Evolutionary conservation across 2,329 filamentous ascomycete genomes (phyloP), one percentile per base, ranked within the genome.

Genomic region (Aspergillus fructus): DNA sequence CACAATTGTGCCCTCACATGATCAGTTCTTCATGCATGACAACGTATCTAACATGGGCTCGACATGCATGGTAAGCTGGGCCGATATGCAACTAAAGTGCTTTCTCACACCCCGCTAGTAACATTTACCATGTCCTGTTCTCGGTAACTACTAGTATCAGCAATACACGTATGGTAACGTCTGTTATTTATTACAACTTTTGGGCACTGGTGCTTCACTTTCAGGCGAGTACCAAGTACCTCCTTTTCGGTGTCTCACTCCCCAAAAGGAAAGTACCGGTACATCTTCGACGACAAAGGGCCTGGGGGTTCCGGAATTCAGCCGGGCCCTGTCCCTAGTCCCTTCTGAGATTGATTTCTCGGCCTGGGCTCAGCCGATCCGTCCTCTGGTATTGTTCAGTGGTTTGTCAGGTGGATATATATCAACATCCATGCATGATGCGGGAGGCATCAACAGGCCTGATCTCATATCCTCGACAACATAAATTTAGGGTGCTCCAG

Each of bases 11-110:
- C 52, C 49, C 62, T 69, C 69, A 72, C 69, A 72, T 72, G 69
- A 72, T 68, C 62, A 42, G 61, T 60, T 69, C 68, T 72, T 69
- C 69, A 72, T 72, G 69, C 67, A 69, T 62, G 67, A 71, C 66
- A 68, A 62, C 50, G 49, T 56, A 60, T 53, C 62, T 59, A 59
- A 62, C 58, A 59, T 62, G 55, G 58, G 43, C 39, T 51, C 30
- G 52, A 56, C 49, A 54, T 58, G 56, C 51, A 58, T 53, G 53
- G 47, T 55, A 53, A 48, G 52, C 47, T 53, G 55, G 42, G 43
- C 19, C 37, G 39, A 47, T 41, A 48, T 57, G 55, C 45, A 43
- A 41, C 55, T 58, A 58, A 53, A n/a, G 24, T 27, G 27, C 30
- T 58, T 52, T 43, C 53, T 59, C 52, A 59, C 56, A 43, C 52